These are phyloP conservation scores for Cordyceps farinosa DNA, from an alignment of 2,329 filamentous ascomycete genomes.

Conservation along the genomic window DNA sequence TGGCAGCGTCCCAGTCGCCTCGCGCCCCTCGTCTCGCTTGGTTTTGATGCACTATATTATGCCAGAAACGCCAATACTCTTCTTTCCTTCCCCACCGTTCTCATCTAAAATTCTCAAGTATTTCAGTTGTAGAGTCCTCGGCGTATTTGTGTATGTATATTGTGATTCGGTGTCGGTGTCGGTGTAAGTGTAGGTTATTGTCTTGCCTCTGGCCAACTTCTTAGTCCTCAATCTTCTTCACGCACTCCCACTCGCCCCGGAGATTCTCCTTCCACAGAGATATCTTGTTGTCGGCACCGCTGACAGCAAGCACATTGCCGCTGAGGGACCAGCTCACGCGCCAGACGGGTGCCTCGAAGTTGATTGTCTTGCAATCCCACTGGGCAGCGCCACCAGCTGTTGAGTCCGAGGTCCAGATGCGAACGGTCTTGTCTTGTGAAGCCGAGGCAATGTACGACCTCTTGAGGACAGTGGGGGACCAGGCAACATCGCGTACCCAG, in stretches of 20 bases:
- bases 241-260: conserved; percentile 92
- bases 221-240: conserved; percentile 93
- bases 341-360: conserved; percentile 89
- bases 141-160: background rate
- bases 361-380: conserved; percentile 82
- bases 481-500: conserved; percentile 97
- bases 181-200: background rate
- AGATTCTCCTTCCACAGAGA: conserved; percentile 98
- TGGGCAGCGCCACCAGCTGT: conserved; percentile 57
- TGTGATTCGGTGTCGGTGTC: background rate
- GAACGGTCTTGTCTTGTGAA: conserved; percentile 93
- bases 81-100: too few relatives aligned
- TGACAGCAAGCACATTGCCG: conserved; percentile 92
- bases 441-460: conserved; percentile 97
- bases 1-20: background rate
- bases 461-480: conserved; percentile 90
- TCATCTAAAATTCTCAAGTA: background rate
- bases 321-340: conserved; percentile 96
- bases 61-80: conserved; percentile 1
- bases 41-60: background rate
- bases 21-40: background rate
- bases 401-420: conserved; percentile 84
- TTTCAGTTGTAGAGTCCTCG: background rate
- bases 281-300: conserved; percentile 93
- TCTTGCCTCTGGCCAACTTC: background rate